Percentiles rank a stretch among this genome's conserved stretches.
phyloP scores from a whole-genome alignment of 2,329 filamentous ascomycete genomes.

The Ophiostoma triangulosporum region DNA sequence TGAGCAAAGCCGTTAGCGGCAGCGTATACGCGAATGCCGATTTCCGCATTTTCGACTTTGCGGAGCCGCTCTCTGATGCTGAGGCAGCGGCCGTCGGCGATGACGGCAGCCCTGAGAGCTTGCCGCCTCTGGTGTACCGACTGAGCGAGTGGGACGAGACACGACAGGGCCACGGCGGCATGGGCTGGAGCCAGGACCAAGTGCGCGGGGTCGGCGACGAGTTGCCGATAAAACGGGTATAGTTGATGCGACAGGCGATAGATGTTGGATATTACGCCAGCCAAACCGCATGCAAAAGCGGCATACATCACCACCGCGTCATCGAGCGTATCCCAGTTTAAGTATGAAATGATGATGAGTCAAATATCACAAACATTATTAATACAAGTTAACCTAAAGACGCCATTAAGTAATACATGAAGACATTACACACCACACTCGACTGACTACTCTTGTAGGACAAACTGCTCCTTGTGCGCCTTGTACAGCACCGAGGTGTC shows the following conservation, averaged over 20 bases:
- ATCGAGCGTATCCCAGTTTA: too few relatives aligned
- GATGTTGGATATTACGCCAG: too few relatives aligned
- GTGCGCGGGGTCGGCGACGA: slow-evolving; percentile 19
- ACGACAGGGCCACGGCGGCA: slow-evolving; percentile 31
- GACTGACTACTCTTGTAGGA: slow-evolving; percentile 23
- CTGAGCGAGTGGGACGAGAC: slow-evolving; percentile 37
- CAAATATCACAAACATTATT: too few relatives aligned
- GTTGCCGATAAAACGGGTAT: slow-evolving; percentile 12
- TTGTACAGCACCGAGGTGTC: slow-evolving; percentile 36
- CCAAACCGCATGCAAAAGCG: too few relatives aligned
- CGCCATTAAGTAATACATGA: too few relatives aligned
- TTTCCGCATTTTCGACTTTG: slow-evolving; percentile 49
- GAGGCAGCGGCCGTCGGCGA: not conserved
- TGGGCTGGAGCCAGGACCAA: slow-evolving; percentile 34
- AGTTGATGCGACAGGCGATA: too few relatives aligned
- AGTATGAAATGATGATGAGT: too few relatives aligned
- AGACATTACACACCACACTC: too few relatives aligned
- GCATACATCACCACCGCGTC: too few relatives aligned
- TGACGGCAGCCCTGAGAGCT: slow-evolving; percentile 11
- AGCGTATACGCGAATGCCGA: slow-evolving; percentile 48
- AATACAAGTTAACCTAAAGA: too few relatives aligned
- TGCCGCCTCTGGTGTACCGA: slow-evolving; percentile 11
- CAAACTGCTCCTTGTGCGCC: slow-evolving; percentile 31
- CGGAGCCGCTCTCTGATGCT: slow-evolving; percentile 10
- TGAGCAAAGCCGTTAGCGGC: slow-evolving; percentile 43